Base-by-base conservation (phyloP, 73 alveolate species). In the Stentor roeselii region DNA sequence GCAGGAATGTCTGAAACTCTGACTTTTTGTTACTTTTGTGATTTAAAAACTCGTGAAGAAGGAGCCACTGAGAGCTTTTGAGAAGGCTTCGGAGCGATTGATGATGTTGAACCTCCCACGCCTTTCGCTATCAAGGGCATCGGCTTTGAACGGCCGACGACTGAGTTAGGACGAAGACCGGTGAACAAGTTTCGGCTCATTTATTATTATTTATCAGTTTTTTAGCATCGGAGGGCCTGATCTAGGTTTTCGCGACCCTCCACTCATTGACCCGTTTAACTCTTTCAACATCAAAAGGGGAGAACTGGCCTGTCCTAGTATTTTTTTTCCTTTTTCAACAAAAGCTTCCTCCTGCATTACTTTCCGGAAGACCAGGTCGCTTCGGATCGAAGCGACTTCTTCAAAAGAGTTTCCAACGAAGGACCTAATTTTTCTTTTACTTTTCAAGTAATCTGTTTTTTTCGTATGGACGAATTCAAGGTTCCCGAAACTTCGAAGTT, bases 1-100 rank as follows among this genome's bases (percentile, higher is more conserved):
- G 89, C 42, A 58, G 74, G 91, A 34, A 87, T 61, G 6, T 61
- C 59, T 11, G 6, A 50, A 11, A 11, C 21, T 50, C 67, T 50
- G 80, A 30, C 1, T 67, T 14, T 14, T 0, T 67, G n/a, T 67
- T 67, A 67, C 80, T 32, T 67, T 1, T 30, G 50, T 21, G 15
- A 27, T 67, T 67, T n/a, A 32, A 67, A 67, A 21, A 67, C 80
- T 34, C 80, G 41, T 27, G 80, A 67, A 1, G 41, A 21, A 14
- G 80, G 37, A 67, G 80, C 42, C 14, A 14, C 37, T 67, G 37
- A 30, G 21, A 34, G 2, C 15, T 21, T 67, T 67, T 32, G 21
- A 30, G 34, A 15, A 27, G 80, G 37, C 37, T 67, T 67, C 34
- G 80, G 80, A 40, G 80, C 80, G 1, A 67, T 30, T n/a, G 80